phyloP scores from a whole-genome alignment of 495 filamentous ascomycete genomes.

The Daldinia grandis region DNA sequence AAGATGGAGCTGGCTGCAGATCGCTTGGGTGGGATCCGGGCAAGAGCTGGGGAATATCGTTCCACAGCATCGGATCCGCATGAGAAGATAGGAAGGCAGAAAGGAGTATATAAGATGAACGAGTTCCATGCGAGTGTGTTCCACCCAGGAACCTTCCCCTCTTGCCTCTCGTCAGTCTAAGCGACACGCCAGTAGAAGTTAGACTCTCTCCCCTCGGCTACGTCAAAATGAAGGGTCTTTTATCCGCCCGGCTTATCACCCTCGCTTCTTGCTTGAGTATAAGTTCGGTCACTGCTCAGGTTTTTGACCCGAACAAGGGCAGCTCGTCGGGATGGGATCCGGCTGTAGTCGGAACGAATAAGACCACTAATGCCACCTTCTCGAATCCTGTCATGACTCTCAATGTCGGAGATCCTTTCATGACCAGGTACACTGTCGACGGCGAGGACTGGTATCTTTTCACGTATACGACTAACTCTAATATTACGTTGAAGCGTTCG shows the following conservation, averaged over 20 bases:
- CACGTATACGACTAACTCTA: slow-evolving; percentile 46
- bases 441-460: slow-evolving; percentile 49
- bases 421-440: slow-evolving; percentile 36
- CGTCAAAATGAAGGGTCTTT: slow-evolving; percentile 37
- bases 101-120: slow-evolving; percentile 29
- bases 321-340: slow-evolving; percentile 38
- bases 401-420: slow-evolving; percentile 43
- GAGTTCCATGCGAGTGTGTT: neutral
- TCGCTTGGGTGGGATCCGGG: slow-evolving; percentile 17
- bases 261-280: slow-evolving; percentile 30
- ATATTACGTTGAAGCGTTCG: slow-evolving; percentile 47
- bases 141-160: slow-evolving; percentile 1
- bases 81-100: neutral
- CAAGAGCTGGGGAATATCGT: slow-evolving; percentile 23
- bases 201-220: neutral
- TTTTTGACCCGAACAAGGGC: slow-evolving; percentile 42
- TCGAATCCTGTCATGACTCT: slow-evolving; percentile 49
- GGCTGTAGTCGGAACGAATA: slow-evolving; percentile 41
- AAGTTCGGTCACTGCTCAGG: slow-evolving; percentile 33
- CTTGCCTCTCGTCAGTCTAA: neutral
- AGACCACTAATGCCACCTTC: slow-evolving; percentile 46
- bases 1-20: slow-evolving; percentile 20
- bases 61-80: slow-evolving; percentile 22
- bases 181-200: neutral
- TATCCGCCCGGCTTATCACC: slow-evolving; percentile 12